Conservation (phyloP, 1,284 basidiomycete genomes). For the Sparassis latifolia region DNA sequence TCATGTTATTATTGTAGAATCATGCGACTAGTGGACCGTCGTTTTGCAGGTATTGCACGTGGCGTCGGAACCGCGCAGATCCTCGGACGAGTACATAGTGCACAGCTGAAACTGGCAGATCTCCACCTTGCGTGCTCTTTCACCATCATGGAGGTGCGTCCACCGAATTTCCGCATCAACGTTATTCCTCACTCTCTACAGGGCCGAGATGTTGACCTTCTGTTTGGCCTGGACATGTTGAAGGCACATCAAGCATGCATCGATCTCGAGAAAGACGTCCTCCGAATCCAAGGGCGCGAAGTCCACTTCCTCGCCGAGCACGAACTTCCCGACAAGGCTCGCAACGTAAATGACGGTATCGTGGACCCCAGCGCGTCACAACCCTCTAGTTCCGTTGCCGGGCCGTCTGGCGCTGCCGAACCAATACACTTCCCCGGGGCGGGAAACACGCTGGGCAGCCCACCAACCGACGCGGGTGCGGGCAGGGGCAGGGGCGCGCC, state of each 20-base stretch:
- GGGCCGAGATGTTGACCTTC: constrained; percentile 87
- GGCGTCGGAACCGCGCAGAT: constrained; percentile 96
- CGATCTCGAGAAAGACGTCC: constrained; percentile 82
- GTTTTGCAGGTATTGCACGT: constrained; percentile 87
- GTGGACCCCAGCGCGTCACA: constrained; percentile 6
- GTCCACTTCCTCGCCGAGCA: constrained; percentile 91
- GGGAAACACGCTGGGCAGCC: constrained; percentile 45
- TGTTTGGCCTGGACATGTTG: constrained; percentile 97
- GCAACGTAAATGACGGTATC: constrained; percentile 31
- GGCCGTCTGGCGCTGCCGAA: constrained; percentile 10
- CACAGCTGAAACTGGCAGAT: constrained; percentile 84
- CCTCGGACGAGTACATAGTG: constrained; percentile 89
- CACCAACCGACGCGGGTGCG: constrained; percentile 24
- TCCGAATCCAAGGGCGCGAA: constrained; percentile 84
- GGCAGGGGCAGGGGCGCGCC: constrained; percentile 15
- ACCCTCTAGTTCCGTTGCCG: constrained; percentile 11
- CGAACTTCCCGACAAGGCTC: constrained; percentile 82
- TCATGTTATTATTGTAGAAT: constrained; percentile 30
- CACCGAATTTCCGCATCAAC: background rate
- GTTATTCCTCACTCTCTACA: constrained; percentile 22
- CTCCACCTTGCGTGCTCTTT: constrained; percentile 88
- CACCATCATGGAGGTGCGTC: constrained; percentile 85
- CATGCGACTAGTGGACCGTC: constrained; percentile 87
- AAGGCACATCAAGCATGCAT: constrained; percentile 96
- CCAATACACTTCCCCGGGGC: constrained; percentile 49